These are phyloP conservation scores for Xylaria sp. DNA, from an alignment of 2,329 filamentous ascomycete genomes.

Conservation along the genomic window DNA sequence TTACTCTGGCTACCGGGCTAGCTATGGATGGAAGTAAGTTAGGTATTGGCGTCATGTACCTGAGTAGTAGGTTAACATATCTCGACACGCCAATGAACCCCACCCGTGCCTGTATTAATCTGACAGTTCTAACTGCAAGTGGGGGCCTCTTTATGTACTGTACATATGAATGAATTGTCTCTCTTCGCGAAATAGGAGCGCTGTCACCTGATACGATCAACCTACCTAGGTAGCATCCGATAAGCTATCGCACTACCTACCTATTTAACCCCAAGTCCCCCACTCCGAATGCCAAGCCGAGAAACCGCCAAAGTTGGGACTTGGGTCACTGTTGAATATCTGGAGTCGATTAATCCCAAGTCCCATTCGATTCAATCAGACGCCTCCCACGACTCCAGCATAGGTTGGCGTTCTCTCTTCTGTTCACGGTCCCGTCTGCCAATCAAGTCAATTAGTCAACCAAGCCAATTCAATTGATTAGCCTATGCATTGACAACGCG, in stretches of 20 bases:
- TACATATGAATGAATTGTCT: no score
- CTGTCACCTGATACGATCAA: conserved; percentile 24
- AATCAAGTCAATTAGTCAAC: no score
- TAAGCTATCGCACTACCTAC: no score
- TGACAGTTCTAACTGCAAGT: neutral
- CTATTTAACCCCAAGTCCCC: neutral
- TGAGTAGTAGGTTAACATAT: no score
- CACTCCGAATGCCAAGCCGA: conserved; percentile 13
- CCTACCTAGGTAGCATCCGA: no score
- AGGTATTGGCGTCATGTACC: neutral
- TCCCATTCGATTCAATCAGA: neutral
- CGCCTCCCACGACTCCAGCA: no score
- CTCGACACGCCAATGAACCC: neutral
- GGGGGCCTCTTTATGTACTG: neutral
- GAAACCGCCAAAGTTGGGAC: conserved; percentile 5
- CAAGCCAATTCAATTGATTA: neutral
- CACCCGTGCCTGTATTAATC: conserved; percentile 10
- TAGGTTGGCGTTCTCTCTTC: no score
- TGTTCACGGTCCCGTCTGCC: no score
- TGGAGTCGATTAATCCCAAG: neutral
- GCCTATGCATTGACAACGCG: neutral
- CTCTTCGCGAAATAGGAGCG: conserved; percentile 24
- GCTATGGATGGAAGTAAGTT: no score
- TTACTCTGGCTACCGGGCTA: neutral
- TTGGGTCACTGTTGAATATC: conserved; percentile 1